Conservation (phyloP, 106 monocot species). For the Hemerocallis citrina region DNA sequence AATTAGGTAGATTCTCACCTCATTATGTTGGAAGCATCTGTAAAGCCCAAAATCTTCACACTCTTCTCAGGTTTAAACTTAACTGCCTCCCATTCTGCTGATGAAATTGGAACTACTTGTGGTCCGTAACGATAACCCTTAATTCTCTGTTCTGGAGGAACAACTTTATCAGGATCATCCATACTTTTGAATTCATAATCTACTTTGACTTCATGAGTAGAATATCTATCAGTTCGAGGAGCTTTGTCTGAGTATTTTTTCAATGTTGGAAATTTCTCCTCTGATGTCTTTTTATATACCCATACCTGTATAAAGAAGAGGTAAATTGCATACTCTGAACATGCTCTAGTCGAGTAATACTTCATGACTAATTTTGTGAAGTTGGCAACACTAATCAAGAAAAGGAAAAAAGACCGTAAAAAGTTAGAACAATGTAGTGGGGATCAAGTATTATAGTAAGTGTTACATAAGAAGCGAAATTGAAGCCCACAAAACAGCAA, state of each 20-base stretch:
- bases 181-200: slow-evolving; percentile 81
- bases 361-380: neutral
- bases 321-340: neutral
- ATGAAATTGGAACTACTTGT: slow-evolving; percentile 88
- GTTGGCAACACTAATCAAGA: neutral
- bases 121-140: slow-evolving; percentile 97
- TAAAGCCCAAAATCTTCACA: slow-evolving; percentile 84
- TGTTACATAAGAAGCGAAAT: too few species aligned
- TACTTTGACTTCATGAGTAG: slow-evolving; percentile 94
- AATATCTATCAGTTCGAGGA: slow-evolving; percentile 70
- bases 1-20: slow-evolving; percentile 30
- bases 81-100: slow-evolving; percentile 78
- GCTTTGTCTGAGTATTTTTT: slow-evolving; percentile 97
- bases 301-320: slow-evolving; percentile 56
- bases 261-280: slow-evolving; percentile 90
- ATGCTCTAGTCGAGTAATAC: neutral
- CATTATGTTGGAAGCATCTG: slow-evolving; percentile 67
- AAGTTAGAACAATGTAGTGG: too few species aligned
- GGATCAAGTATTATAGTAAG: too few species aligned
- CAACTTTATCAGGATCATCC: slow-evolving; percentile 55
- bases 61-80: slow-evolving; percentile 86
- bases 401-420: neutral
- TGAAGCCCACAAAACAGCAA: too few species aligned
- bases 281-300: slow-evolving; percentile 97
- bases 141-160: slow-evolving; percentile 95